phyloP scores from a whole-genome alignment of 192 early-diverging fungal genomes.

The Backusella sp. region DNA sequence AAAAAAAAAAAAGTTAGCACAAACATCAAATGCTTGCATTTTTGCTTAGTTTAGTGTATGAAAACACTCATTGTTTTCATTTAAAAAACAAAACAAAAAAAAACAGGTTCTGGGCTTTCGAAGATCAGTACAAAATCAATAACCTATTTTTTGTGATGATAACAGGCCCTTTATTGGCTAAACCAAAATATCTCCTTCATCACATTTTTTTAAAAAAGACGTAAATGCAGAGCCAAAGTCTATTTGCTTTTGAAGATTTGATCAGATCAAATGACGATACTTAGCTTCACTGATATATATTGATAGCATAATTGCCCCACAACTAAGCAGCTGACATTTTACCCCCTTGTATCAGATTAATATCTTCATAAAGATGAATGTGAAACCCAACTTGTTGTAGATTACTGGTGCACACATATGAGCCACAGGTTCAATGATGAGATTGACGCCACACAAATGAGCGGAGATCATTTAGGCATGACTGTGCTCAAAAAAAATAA shows the following conservation, averaged over 20 bases:
- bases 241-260: too few species aligned
- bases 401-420: neutral
- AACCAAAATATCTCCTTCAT: neutral
- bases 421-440: neutral
- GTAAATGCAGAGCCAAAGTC: too few species aligned
- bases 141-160: neutral
- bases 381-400: neutral
- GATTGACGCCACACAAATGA: neutral
- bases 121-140: too few species aligned
- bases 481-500: neutral
- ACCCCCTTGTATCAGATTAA: neutral
- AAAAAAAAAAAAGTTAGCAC: neutral
- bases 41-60: neutral
- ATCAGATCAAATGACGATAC: too few species aligned
- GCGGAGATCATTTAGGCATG: neutral
- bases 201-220: too few species aligned
- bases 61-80: too few species aligned
- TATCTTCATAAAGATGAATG: neutral
- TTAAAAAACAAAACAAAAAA: too few species aligned
- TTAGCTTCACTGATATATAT: too few species aligned
- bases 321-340: neutral
- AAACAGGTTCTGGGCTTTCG: too few species aligned
- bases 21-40: neutral
- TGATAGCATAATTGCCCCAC: neutral
- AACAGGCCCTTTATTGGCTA: neutral